Evolutionary conservation across 2,329 filamentous ascomycete genomes (phyloP).

Genomic region (Cladophialophora bantiana): DNA sequence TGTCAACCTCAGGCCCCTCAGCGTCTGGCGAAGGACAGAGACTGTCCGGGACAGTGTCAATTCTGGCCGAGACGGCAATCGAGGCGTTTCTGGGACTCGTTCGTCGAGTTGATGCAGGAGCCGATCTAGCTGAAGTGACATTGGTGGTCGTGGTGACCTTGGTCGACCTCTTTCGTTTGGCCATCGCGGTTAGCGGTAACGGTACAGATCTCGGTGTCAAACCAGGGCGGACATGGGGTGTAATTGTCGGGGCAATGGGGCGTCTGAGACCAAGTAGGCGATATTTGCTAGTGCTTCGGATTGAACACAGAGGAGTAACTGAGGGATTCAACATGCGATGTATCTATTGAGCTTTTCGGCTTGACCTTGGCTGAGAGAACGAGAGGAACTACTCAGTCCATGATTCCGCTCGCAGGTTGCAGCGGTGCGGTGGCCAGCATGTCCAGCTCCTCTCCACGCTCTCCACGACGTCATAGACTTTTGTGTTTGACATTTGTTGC

Average conservation of each 20-base stretch:
- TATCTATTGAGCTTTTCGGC: background rate
- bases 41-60: conserved; percentile 42
- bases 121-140: conserved; percentile 26
- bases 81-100: conserved; percentile 38
- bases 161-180: conserved; percentile 38
- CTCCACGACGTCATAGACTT: conserved; percentile 33
- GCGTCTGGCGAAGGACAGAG: conserved; percentile 44
- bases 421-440: background rate
- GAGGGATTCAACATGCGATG: background rate
- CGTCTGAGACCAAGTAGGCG: background rate
- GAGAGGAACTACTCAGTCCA: background rate
- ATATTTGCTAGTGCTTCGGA: background rate
- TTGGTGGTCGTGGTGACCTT: conserved; percentile 10
- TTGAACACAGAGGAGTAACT: background rate
- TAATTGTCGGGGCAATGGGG: background rate
- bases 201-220: conserved; percentile 6
- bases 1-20: conserved; percentile 19
- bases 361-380: background rate
- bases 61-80: conserved; percentile 32
- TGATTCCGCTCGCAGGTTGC: background rate
- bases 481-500: background rate
- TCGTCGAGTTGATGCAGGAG: conserved; percentile 36
- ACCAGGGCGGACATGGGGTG: conserved; percentile 1
- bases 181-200: conserved; percentile 29
- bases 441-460: conserved; percentile 15